Conservation (phyloP, 352 stramenopile genomes). For the Phytophthora niederhauseri region DNA sequence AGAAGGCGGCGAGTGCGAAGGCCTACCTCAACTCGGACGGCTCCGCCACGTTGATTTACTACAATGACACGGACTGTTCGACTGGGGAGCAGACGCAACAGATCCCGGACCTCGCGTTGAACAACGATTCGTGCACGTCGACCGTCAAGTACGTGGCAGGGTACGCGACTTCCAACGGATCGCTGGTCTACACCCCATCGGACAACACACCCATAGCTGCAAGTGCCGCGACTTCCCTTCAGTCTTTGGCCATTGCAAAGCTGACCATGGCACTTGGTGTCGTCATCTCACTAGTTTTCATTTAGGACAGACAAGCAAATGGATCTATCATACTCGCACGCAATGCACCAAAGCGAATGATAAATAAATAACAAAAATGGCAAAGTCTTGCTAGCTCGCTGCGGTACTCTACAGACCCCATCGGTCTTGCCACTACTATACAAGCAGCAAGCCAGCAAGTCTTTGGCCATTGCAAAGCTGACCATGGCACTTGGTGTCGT, state of each 20-base stretch:
- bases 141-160: slow-evolving; percentile 5
- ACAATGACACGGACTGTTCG: slow-evolving; percentile 6
- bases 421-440: too few species aligned
- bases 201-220: not conserved
- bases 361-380: slow-evolving; percentile 44
- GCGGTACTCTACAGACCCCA: too few species aligned
- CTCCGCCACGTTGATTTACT: slow-evolving; percentile 3
- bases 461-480: not conserved
- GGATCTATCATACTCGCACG: too few species aligned
- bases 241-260: not conserved
- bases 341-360: too few species aligned
- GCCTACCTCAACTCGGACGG: slow-evolving; percentile 7
- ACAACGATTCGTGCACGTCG: slow-evolving; percentile 9
- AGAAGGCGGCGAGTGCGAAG: slow-evolving; percentile 7
- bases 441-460: too few species aligned
- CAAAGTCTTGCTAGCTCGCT: slow-evolving; percentile 10
- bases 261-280: not conserved
- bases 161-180: slow-evolving; percentile 5
- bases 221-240: not conserved
- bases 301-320: too few species aligned
- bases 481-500: not conserved
- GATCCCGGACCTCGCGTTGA: slow-evolving; percentile 3
- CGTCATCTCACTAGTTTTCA: too few species aligned
- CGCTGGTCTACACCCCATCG: slow-evolving; percentile 3
- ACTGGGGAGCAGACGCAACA: slow-evolving; percentile 1